Base-by-base conservation (phyloP, 2,329 filamentous ascomycete species). In the Sphaerulina vaccinii region DNA sequence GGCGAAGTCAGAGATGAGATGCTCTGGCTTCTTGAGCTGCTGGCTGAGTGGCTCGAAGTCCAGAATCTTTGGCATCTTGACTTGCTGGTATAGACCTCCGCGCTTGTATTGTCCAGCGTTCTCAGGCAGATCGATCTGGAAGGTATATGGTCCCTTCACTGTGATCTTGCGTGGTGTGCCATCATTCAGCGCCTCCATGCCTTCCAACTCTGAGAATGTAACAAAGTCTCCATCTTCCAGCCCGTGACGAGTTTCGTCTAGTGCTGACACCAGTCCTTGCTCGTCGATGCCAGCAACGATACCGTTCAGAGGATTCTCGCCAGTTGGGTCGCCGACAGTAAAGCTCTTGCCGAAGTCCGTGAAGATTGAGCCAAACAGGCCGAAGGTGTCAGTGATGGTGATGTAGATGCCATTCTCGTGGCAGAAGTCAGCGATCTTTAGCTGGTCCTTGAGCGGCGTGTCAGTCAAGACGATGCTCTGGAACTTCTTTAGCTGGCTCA, bases 321-420 rank as follows among this genome's bases (percentile, higher is more conserved):
- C 93, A 11, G 88, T 97, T 3, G 90, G 76, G 67, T 99, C 93
- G 59, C 90, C 85, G 49, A 93, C 84, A 4, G 88, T 90, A 71
- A 99, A 99, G 65, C 93, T 88, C 66, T 92, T 84, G 62, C 93
- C 93, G 68, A 99, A 99, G 68, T 99, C 93, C 65, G 91, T 96
- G 75, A 99, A 99, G 62, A 99, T 87, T 60, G 86, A 88, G 44
- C 93, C 93, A 68, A 99, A 99, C 24, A 99, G 80, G 59, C 93
- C 93, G 65, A 89, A 96, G 0, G 88, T 95, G 67, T 96, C 91
- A 5, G 89, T 84, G 50, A 90, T 82, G 43, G 96, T 85, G 33
- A 99, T 75, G 69, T 89, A 96, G 62, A 99, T 96, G 57, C 88
- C 87, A 71, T 97, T 95, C 57, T 86, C 77, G 72, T 97, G 93